phyloP scores from a whole-genome alignment of 2,329 filamentous ascomycete species.

The Ophiostoma quercus region DNA sequence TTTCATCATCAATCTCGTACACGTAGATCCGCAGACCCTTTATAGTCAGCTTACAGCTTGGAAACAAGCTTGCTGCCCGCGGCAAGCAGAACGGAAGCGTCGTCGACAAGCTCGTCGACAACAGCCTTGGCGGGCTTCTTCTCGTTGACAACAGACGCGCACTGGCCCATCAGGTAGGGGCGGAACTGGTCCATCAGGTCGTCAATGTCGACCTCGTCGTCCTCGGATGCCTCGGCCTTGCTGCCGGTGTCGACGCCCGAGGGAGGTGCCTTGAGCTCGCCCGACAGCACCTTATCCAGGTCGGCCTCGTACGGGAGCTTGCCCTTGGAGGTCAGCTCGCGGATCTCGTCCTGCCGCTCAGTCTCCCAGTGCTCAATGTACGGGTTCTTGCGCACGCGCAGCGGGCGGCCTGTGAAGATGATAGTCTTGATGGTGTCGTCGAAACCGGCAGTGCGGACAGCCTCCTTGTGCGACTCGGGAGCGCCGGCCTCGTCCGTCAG shows the following conservation, averaged over 20 bases:
- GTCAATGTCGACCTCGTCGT: conserved; percentile 66
- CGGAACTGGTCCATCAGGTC: conserved; percentile 87
- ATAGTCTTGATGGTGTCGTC: conserved; percentile 96
- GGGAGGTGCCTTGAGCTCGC: conserved; percentile 62
- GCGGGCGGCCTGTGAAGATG: conserved; percentile 94
- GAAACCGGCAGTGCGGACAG: conserved; percentile 82
- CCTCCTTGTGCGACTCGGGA: conserved; percentile 89
- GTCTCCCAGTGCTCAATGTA: conserved; percentile 97
- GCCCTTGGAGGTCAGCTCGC: conserved; percentile 82
- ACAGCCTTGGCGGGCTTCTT: conserved; percentile 86
- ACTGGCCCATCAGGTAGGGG: conserved; percentile 95
- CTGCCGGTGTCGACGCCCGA: conserved; percentile 61
- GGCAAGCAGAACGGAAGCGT: conserved; percentile 67
- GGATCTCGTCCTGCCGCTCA: conserved; percentile 85
- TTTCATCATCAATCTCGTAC: conserved; percentile 5
- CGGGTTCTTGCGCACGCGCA: conserved; percentile 86
- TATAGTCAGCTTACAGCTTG: conserved; percentile 54
- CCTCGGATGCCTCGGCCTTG: conserved; percentile 54
- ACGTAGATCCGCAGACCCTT: neutral
- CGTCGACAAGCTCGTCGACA: conserved; percentile 86
- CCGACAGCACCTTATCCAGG: conserved; percentile 68
- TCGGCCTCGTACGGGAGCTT: conserved; percentile 91
- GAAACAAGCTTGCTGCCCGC: conserved; percentile 61
- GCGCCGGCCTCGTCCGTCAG: conserved; percentile 91
- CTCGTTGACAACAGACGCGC: conserved; percentile 87